Percentiles rank a stretch among this genome's conserved stretches.
Conservation (phyloP, 2,329 filamentous ascomycete genomes). For the Beauveria bassiana region DNA sequence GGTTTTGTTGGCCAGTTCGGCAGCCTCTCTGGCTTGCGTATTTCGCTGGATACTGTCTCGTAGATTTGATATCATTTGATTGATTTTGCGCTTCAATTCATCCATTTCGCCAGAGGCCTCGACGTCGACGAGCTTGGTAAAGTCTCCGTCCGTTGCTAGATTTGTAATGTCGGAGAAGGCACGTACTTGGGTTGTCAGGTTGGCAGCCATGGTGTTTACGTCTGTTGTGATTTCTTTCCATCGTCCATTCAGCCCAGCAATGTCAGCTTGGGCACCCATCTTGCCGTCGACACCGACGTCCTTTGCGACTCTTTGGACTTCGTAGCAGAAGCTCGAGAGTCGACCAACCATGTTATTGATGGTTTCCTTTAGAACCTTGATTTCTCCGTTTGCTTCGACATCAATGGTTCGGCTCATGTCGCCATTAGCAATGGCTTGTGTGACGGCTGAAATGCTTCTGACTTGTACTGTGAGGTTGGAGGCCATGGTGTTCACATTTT, state of each 20-base stretch:
- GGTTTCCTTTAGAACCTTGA: slow-evolving; percentile 86
- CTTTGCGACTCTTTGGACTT: slow-evolving; percentile 89
- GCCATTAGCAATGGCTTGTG: slow-evolving; percentile 88
- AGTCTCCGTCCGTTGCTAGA: slow-evolving; percentile 91
- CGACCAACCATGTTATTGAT: slow-evolving; percentile 99
- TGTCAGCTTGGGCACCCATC: slow-evolving; percentile 95
- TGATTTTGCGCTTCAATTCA: slow-evolving; percentile 97
- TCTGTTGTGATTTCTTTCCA: slow-evolving; percentile 99
- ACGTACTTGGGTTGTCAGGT: slow-evolving; percentile 84
- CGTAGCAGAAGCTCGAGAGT: slow-evolving; percentile 90
- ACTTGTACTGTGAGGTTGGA: slow-evolving; percentile 60
- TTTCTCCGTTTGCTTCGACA: slow-evolving; percentile 90
- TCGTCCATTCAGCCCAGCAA: slow-evolving; percentile 82
- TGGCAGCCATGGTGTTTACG: slow-evolving; percentile 84
- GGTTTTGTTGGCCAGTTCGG: slow-evolving; percentile 93
- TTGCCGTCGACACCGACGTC: slow-evolving; percentile 97
- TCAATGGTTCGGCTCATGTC: slow-evolving; percentile 96
- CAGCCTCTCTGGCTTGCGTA: slow-evolving; percentile 88
- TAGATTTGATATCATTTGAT: slow-evolving; percentile 96
- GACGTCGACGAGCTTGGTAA: slow-evolving; percentile 92
- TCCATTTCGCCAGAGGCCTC: slow-evolving; percentile 99
- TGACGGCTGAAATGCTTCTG: slow-evolving; percentile 84
- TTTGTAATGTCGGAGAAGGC: slow-evolving; percentile 99
- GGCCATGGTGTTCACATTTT: slow-evolving; percentile 76
- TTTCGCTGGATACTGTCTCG: slow-evolving; percentile 95